Evolutionary conservation across 2,329 filamentous ascomycete species (phyloP).

Genomic region (Cladophialophora immunda): DNA sequence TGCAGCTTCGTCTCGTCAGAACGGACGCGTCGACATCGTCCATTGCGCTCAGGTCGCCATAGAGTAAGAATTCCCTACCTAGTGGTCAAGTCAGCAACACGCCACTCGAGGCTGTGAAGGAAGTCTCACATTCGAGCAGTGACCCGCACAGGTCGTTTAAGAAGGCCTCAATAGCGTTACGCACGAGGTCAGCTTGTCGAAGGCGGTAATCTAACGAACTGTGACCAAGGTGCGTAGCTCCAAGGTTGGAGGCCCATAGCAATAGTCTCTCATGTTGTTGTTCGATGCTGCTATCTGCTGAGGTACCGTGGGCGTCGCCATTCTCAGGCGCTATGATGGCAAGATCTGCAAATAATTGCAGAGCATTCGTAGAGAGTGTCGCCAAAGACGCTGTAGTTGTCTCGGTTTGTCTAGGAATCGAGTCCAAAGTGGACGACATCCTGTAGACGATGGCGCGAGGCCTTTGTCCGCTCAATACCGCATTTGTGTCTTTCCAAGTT

Average conservation of each 20-base stretch:
- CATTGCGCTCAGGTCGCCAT: not conserved
- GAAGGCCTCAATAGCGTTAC: not conserved
- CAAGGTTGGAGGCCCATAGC: constrained; percentile 33
- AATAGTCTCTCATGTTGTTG: constrained; percentile 27
- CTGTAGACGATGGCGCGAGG: too few relatives aligned
- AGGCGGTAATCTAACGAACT: constrained; percentile 35
- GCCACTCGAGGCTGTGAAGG: not conserved
- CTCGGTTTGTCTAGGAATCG: not conserved
- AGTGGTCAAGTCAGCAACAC: not conserved
- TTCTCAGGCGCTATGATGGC: not conserved
- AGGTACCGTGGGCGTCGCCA: not conserved
- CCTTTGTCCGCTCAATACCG: too few relatives aligned
- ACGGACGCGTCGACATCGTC: not conserved
- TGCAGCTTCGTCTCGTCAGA: not conserved
- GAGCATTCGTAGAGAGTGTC: not conserved
- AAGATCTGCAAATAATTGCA: not conserved
- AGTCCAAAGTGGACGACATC: not conserved
- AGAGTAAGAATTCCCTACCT: not conserved
- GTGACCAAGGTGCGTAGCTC: constrained; percentile 24
- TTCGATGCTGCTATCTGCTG: not conserved
- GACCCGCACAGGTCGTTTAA: constrained; percentile 7
- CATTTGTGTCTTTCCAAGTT: too few relatives aligned
- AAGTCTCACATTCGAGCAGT: constrained; percentile 10
- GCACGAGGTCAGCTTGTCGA: constrained; percentile 21
- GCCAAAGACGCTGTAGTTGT: not conserved